Evolutionary conservation across 352 stramenopile species (phyloP).

Genomic region (Phytophthora pluvialis): DNA sequence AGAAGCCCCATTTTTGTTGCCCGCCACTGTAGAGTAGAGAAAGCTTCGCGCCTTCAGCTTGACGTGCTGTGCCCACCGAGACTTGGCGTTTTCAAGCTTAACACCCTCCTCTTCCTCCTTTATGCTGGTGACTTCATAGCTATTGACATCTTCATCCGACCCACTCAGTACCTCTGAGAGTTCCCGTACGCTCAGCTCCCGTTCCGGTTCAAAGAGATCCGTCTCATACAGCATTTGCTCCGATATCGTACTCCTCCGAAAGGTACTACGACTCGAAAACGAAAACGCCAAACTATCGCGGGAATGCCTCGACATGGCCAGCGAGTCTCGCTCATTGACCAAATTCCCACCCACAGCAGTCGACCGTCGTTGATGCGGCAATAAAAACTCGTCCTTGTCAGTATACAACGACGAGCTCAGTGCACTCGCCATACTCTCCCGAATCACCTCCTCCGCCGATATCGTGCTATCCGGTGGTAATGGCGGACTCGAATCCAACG

Average conservation of each 20-base stretch:
- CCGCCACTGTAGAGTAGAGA: constrained; percentile 62
- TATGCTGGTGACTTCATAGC: constrained; percentile 83
- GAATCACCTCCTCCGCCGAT: constrained; percentile 87
- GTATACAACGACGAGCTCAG: constrained; percentile 75
- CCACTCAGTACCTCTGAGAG: constrained; percentile 78
- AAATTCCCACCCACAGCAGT: constrained; percentile 30
- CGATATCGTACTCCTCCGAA: constrained; percentile 79
- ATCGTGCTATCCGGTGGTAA: constrained; percentile 84
- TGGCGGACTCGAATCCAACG: constrained; percentile 66
- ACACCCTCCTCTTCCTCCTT: constrained; percentile 86
- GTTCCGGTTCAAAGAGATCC: constrained; percentile 83
- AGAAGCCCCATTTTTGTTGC: constrained; percentile 38
- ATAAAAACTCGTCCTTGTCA: constrained; percentile 73
- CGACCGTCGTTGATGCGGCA: constrained; percentile 41
- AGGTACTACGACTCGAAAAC: constrained; percentile 82
- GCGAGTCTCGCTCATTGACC: constrained; percentile 41
- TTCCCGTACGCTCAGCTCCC: constrained; percentile 73
- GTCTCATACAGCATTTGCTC: constrained; percentile 88
- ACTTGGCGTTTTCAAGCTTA: constrained; percentile 86
- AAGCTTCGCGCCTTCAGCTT: constrained; percentile 87
- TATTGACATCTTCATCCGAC: constrained; percentile 65
- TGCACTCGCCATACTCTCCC: constrained; percentile 83
- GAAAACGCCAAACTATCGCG: constrained; percentile 65
- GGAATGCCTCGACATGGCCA: constrained; percentile 44
- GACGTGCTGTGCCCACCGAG: constrained; percentile 85